Percentiles rank a stretch among this genome's conserved stretches.
phyloP scores from a whole-genome alignment of 176 grass and related monocot genomes.

The Oryza meridionalis region DNA sequence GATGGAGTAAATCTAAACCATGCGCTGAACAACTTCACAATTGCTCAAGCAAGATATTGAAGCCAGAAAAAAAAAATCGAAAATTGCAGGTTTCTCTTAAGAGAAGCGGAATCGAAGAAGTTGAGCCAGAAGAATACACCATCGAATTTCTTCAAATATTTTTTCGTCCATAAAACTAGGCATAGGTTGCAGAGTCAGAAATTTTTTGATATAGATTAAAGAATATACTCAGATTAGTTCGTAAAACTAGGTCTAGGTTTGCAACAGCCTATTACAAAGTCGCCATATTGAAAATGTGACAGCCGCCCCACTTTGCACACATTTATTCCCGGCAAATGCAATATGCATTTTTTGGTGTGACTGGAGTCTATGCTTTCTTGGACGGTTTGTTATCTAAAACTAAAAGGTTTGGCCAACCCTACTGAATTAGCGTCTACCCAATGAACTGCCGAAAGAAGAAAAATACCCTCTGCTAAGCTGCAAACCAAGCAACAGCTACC shows the following conservation, averaged over 20 bases:
- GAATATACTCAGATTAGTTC: background rate
- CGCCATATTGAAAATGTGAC: background rate
- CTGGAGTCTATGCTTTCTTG: background rate
- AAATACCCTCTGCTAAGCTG: background rate
- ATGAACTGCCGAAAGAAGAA: constrained; percentile 12
- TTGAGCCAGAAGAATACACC: too few relatives aligned
- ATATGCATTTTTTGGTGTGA: background rate
- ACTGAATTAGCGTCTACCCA: constrained; percentile 3
- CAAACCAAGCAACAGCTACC: background rate
- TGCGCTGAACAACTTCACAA: too few relatives aligned
- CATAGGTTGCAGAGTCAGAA: too few relatives aligned
- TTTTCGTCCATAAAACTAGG: too few relatives aligned
- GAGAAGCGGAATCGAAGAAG: too few relatives aligned
- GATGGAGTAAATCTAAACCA: too few relatives aligned
- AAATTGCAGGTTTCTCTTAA: too few relatives aligned
- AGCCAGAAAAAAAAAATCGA: too few relatives aligned
- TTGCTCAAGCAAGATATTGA: too few relatives aligned
- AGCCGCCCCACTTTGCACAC: background rate
- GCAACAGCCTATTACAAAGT: background rate
- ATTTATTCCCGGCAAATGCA: background rate
- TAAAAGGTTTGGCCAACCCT: constrained; percentile 3
- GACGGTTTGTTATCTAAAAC: background rate
- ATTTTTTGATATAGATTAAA: too few relatives aligned
- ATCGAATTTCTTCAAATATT: too few relatives aligned
- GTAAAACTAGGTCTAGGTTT: background rate